Percentiles rank a stretch among this genome's conserved stretches.
These are phyloP conservation scores for Sarocladiaceae sp. DNA, from an alignment of 2,329 filamentous ascomycete genomes.

Conservation along the genomic window DNA sequence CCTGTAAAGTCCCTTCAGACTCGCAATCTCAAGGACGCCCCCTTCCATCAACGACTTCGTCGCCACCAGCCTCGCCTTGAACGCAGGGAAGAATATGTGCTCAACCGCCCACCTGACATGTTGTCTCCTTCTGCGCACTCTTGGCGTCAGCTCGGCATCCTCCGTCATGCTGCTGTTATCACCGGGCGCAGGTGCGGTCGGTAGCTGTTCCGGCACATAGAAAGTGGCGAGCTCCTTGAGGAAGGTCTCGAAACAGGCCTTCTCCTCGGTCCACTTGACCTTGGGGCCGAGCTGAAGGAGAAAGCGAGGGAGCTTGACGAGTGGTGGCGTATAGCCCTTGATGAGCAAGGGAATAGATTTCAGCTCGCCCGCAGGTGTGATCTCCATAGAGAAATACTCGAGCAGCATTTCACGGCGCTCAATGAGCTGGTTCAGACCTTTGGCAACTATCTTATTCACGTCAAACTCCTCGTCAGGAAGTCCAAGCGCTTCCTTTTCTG, in stretches of 20 bases:
- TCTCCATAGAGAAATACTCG: slow-evolving; percentile 87
- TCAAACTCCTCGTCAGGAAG: slow-evolving; percentile 53
- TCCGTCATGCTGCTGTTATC: slow-evolving; percentile 25
- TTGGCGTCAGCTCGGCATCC: slow-evolving; percentile 38
- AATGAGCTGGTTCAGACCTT: slow-evolving; percentile 63
- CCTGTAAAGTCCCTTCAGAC: slow-evolving; percentile 84
- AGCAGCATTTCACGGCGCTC: slow-evolving; percentile 76
- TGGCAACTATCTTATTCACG: slow-evolving; percentile 57
- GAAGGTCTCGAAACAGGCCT: slow-evolving; percentile 77
- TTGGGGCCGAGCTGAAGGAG: slow-evolving; percentile 81
- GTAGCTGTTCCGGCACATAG: slow-evolving; percentile 82
- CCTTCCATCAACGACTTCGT: slow-evolving; percentile 71
- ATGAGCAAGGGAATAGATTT: slow-evolving; percentile 75
- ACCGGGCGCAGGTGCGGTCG: slow-evolving; percentile 37
- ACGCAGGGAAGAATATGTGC: slow-evolving; percentile 82
- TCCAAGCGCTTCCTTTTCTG: slow-evolving; percentile 49
- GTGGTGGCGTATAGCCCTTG: slow-evolving; percentile 79
- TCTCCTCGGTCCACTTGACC: slow-evolving; percentile 81
- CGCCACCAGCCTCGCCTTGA: slow-evolving; percentile 75
- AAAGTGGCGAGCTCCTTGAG: slow-evolving; percentile 82
- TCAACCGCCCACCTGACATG: slow-evolving; percentile 75
- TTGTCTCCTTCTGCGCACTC: slow-evolving; percentile 52
- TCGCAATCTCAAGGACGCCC: slow-evolving; percentile 76
- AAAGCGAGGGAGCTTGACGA: slow-evolving; percentile 85
- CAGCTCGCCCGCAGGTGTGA: slow-evolving; percentile 72